These are phyloP conservation scores for Plectosphaerella plurivora DNA, from an alignment of 2,329 filamentous ascomycete genomes.

Conservation along the genomic window DNA sequence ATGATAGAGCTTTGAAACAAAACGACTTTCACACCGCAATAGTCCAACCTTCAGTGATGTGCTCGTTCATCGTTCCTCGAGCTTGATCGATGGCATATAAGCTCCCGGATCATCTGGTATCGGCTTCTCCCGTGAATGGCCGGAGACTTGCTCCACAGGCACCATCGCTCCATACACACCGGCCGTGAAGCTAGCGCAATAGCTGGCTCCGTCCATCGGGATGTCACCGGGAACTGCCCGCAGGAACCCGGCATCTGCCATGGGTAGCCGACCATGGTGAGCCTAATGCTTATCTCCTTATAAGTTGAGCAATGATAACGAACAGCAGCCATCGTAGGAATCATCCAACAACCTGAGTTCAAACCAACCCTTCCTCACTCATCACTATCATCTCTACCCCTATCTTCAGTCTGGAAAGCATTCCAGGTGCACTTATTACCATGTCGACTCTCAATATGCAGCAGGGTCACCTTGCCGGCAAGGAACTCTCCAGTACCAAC, in stretches of 20 bases:
- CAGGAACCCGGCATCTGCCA: too few species aligned
- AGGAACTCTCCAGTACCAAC: background rate
- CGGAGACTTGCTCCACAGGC: background rate
- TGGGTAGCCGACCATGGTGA: too few species aligned
- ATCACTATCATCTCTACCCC: too few species aligned
- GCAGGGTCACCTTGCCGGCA: background rate
- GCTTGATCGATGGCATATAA: background rate
- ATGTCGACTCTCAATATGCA: background rate
- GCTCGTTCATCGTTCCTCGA: background rate
- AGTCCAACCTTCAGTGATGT: too few species aligned
- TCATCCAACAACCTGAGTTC: background rate
- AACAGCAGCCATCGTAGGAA: too few species aligned
- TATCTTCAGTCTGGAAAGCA: background rate
- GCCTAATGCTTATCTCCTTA: too few species aligned
- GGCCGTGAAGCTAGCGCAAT: background rate
- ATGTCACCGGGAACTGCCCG: too few species aligned
- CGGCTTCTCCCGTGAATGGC: background rate
- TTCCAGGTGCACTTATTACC: background rate
- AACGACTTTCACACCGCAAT: background rate
- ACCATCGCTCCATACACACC: background rate
- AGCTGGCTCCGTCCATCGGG: too few species aligned
- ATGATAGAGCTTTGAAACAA: background rate
- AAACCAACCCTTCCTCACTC: background rate
- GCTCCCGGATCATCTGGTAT: background rate
- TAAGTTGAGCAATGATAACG: too few species aligned